These are phyloP conservation scores for Berberis thunbergii DNA, from an alignment of 164 flowering plant genomes.

Conservation along the genomic window DNA sequence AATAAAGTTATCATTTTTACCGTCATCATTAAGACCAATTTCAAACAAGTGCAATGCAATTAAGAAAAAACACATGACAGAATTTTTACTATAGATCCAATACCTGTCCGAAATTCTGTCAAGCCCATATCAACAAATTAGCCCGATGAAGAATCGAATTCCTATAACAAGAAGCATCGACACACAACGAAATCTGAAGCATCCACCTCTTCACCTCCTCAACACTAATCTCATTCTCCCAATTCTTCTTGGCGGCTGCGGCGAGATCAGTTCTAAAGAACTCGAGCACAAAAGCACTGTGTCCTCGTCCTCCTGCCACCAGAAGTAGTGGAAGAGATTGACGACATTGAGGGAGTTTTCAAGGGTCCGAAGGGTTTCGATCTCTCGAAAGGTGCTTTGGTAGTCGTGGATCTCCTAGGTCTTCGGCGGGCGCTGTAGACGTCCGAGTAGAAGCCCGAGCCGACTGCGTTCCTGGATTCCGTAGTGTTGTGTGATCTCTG, in stretches of 20 bases:
- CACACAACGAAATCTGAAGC: conserved; percentile 66
- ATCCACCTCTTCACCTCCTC: conserved; percentile 85
- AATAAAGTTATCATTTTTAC: too few species aligned
- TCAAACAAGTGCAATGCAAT: not conserved
- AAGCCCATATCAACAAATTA: conserved; percentile 77
- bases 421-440: conserved; percentile 61
- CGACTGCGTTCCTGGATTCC: conserved; percentile 56
- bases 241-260: conserved; percentile 41
- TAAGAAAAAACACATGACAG: not conserved
- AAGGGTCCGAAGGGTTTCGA: conserved; percentile 74
- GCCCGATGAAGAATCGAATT: conserved; percentile 57
- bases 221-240: conserved; percentile 33
- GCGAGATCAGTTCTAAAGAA: conserved; percentile 58
- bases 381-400: conserved; percentile 75
- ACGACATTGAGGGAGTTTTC: conserved; percentile 59
- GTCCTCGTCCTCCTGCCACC: conserved; percentile 70
- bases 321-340: conserved; percentile 68
- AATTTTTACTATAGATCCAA: not conserved
- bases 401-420: conserved; percentile 88
- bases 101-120: conserved; percentile 92
- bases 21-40: not conserved
- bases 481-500: conserved; percentile 59
- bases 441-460: conserved; percentile 87
- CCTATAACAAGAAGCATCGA: conserved; percentile 57
- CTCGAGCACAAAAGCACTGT: conserved; percentile 76